These are phyloP conservation scores for Brassica balearica DNA, from an alignment of 441 rosid genomes.

Conservation along the genomic window DNA sequence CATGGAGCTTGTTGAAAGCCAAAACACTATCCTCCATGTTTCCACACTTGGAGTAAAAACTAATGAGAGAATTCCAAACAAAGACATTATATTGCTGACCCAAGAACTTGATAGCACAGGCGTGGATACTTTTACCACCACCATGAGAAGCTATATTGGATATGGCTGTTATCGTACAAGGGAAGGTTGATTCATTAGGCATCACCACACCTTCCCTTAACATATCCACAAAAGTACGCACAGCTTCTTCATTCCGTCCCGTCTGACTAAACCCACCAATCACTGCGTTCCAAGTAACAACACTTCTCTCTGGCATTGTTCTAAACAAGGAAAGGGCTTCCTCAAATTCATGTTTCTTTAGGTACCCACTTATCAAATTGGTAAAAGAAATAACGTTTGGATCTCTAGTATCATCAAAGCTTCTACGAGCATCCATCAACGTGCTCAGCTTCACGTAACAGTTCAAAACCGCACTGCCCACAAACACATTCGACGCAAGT, in stretches of 20 bases:
- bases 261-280: conserved; percentile 78
- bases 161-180: conserved; percentile 58
- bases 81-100: conserved; percentile 49
- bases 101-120: conserved; percentile 62
- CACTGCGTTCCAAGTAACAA: conserved; percentile 81
- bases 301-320: conserved; percentile 68
- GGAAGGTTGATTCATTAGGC: conserved; percentile 67
- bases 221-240: conserved; percentile 68
- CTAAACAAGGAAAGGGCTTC: conserved; percentile 58
- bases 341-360: conserved; percentile 53
- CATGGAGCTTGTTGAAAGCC: conserved; percentile 55
- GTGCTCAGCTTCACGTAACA: conserved; percentile 64
- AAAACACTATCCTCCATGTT: conserved; percentile 69
- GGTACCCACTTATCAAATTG: conserved; percentile 62
- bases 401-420: conserved; percentile 59
- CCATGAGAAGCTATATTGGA: conserved; percentile 75
- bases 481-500: conserved; percentile 66
- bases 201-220: conserved; percentile 60
- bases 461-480: conserved; percentile 71
- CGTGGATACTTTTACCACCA: conserved; percentile 74
- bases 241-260: conserved; percentile 79
- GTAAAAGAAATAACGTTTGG: conserved; percentile 81
- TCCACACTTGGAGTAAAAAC: conserved; percentile 84
- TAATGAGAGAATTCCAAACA: conserved; percentile 69
- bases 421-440: conserved; percentile 57